These are phyloP conservation scores for Eutypella sp. DNA, from an alignment of 2,329 filamentous ascomycete genomes.

Conservation along the genomic window DNA sequence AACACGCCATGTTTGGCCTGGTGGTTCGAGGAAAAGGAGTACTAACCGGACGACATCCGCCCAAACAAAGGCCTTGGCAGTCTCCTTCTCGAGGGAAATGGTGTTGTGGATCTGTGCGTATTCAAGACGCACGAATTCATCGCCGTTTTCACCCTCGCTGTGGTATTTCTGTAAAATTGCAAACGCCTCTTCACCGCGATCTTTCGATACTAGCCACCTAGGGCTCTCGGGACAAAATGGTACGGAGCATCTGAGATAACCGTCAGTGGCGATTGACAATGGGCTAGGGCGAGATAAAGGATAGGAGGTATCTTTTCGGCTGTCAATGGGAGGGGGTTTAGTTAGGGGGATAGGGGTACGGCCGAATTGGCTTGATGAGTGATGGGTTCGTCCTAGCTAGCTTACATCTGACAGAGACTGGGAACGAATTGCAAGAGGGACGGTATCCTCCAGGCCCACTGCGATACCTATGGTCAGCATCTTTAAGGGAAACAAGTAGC, in stretches of 20 bases:
- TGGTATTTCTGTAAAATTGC: constrained; percentile 54
- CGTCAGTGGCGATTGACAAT: background rate
- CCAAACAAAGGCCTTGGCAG: constrained; percentile 39
- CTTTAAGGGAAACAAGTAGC: no score
- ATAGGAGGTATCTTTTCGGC: no score
- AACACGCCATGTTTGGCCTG: background rate
- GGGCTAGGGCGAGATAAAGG: no score
- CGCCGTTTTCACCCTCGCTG: constrained; percentile 47
- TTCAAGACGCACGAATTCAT: constrained; percentile 50
- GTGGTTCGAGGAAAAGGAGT: background rate
- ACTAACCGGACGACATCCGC: constrained; percentile 35
- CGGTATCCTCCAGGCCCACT: constrained; percentile 36
- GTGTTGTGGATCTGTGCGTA: constrained; percentile 52
- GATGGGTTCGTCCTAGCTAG: no score
- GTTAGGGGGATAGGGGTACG: background rate
- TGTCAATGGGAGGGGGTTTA: no score
- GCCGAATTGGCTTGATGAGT: no score
- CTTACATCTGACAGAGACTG: constrained; percentile 14
- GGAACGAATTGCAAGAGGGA: constrained; percentile 34
- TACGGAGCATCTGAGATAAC: constrained; percentile 2
- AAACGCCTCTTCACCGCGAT: constrained; percentile 50
- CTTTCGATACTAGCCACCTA: constrained; percentile 43
- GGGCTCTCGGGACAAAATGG: constrained; percentile 46
- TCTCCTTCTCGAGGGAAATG: constrained; percentile 40
- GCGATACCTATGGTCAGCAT: background rate